phyloP scores from a whole-genome alignment of 2,329 filamentous ascomycete genomes.

The Curvularia sp. region DNA sequence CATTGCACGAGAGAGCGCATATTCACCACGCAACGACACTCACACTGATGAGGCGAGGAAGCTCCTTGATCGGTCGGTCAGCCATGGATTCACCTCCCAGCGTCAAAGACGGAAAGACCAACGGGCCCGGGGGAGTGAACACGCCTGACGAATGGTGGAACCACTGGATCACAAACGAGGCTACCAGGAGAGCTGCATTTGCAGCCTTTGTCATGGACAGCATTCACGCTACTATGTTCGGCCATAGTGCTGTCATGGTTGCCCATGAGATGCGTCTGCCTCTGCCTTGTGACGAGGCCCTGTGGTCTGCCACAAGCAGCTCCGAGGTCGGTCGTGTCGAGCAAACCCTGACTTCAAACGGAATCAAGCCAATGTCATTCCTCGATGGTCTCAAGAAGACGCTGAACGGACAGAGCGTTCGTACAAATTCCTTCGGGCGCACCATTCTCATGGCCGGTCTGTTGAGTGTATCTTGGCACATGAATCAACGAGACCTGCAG shows the following conservation, averaged over 20 bases:
- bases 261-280: constrained; percentile 93
- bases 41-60: constrained; percentile 91
- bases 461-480: constrained; percentile 93
- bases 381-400: constrained; percentile 90
- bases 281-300: constrained; percentile 86
- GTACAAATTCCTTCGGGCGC: constrained; percentile 91
- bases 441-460: constrained; percentile 94
- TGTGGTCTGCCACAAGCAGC: constrained; percentile 91
- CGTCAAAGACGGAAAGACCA: constrained; percentile 66
- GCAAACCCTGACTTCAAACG: constrained; percentile 77
- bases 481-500: constrained; percentile 95
- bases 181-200: constrained; percentile 87
- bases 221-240: constrained; percentile 97
- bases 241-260: constrained; percentile 95
- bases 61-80: constrained; percentile 86
- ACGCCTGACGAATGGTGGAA: constrained; percentile 93
- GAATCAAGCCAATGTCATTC: constrained; percentile 84
- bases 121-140: constrained; percentile 60
- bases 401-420: constrained; percentile 81
- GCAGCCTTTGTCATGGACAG: constrained; percentile 95
- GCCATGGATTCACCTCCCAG: constrained; percentile 84
- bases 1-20: constrained; percentile 90
- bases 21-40: constrained; percentile 97
- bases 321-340: constrained; percentile 86
- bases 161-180: constrained; percentile 93